phyloP scores from a whole-genome alignment of 495 filamentous ascomycete species.

The Baudoinia panamericana region DNA sequence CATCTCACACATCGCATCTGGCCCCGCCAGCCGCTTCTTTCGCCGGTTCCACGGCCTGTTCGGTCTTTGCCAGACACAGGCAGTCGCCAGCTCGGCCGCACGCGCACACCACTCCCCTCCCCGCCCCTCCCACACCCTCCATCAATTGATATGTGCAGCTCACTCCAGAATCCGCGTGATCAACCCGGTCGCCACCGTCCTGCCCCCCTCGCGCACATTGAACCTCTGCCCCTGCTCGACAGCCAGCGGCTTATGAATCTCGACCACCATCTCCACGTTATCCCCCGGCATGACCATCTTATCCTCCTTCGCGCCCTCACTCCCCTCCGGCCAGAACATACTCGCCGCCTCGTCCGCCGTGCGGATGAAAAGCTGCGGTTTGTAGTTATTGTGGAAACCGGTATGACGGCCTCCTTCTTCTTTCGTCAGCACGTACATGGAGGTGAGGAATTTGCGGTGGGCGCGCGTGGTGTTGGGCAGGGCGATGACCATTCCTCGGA shows the following conservation, averaged over 20 bases:
- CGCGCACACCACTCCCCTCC: no score
- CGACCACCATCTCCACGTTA: slow-evolving; percentile 91
- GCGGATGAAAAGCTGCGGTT: slow-evolving; percentile 87
- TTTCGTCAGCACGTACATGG: slow-evolving; percentile 93
- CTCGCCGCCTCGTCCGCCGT: slow-evolving; percentile 81
- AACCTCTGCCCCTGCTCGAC: slow-evolving; percentile 82
- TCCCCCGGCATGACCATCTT: slow-evolving; percentile 93
- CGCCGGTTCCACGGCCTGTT: no score
- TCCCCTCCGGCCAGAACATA: slow-evolving; percentile 71
- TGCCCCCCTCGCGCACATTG: slow-evolving; percentile 91
- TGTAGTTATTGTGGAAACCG: slow-evolving; percentile 85
- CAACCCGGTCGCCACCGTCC: slow-evolving; percentile 84
- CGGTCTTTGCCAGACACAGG: no score
- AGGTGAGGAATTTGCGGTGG: slow-evolving; percentile 79
- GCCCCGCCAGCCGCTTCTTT: no score
- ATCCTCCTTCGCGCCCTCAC: slow-evolving; percentile 41
- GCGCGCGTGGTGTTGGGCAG: slow-evolving; percentile 65
- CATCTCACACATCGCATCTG: no score
- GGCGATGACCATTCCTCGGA: slow-evolving; percentile 83
- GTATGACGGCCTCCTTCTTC: slow-evolving; percentile 95
- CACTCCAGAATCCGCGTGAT: slow-evolving; percentile 70
- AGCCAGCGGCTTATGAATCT: slow-evolving; percentile 67
- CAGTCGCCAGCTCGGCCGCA: no score
- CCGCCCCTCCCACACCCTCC: no score
- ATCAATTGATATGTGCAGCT: neutral